Evolutionary conservation across 140 eudicot genomes (phyloP), one percentile per base, ranked within the genome.

Genomic region (Flaveria floridana): DNA sequence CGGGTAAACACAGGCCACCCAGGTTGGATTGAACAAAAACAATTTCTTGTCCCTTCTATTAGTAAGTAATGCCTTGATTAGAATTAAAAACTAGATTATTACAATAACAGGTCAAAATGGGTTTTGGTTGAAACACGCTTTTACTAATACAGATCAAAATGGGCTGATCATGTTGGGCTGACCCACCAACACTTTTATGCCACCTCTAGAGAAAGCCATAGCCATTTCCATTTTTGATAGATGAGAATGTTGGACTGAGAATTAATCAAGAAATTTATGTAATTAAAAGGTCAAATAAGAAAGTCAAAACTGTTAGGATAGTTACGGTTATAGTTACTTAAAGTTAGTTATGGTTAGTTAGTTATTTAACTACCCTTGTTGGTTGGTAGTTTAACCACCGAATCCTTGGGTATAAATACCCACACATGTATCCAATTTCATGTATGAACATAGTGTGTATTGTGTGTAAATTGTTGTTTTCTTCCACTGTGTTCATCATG

Each of bases 191-290:
- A 64, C 70, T 37, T 65, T 65, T 4, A 8, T 25, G 11, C 75
- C 26, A 50, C 63, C 61, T 26, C 41, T 14, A 50, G 63, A 70
- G 47, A 70, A 70, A 15, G 46, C 75, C 62, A 50, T 25, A 25
- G 25, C 61, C 68, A n/a, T 18, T 62, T 12, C 34, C 66, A 18
- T 20, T 21, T 51, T 47, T 16, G 52, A 55, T 16, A 39, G 53
- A 42, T 10, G 62, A 67, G 6, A 26, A 26, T 26, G 30, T 26
- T 26, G 30, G 30, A 26, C 30, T 26, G 3, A 26, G 30, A 26
- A 26, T 2, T 26, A 26, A 26, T 2, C 30, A 26, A 26, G 3
- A 26, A 26, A 26, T 26, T 26, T 26, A 26, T 26, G 3, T 26
- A 26, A 26, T 26, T 26, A 26, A 26, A 26, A 26, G 30, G 30